phyloP scores from a whole-genome alignment of 768 basidiomycete species.

The Fistulinella prunicolor region DNA sequence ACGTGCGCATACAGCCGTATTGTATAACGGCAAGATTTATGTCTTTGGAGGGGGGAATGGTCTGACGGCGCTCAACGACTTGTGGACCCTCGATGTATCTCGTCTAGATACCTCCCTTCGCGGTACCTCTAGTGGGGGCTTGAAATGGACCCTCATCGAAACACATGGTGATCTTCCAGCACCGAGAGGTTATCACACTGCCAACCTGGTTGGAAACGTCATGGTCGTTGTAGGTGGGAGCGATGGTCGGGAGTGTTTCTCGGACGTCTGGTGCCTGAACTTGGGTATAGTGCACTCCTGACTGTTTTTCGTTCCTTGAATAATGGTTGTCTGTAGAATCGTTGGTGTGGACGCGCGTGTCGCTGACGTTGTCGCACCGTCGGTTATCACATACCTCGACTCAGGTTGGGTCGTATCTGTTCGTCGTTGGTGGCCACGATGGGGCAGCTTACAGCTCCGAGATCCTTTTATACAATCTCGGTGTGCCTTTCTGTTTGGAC shows the following conservation, averaged over 20 bases:
- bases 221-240: slow-evolving; percentile 92
- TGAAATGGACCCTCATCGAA: slow-evolving; percentile 60
- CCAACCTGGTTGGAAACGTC: slow-evolving; percentile 78
- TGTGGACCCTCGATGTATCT: slow-evolving; percentile 81
- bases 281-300: slow-evolving; percentile 57
- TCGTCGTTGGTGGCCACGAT: slow-evolving; percentile 87
- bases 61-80: slow-evolving; percentile 81
- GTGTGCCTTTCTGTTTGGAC: slow-evolving; percentile 39
- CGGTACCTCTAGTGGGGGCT: slow-evolving; percentile 8
- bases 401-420: slow-evolving; percentile 89
- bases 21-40: slow-evolving; percentile 69
- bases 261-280: slow-evolving; percentile 84
- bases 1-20: slow-evolving; percentile 84
- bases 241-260: slow-evolving; percentile 85
- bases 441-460: slow-evolving; percentile 71
- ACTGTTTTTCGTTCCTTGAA: not conserved
- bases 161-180: slow-evolving; percentile 56
- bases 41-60: slow-evolving; percentile 96
- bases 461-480: slow-evolving; percentile 82
- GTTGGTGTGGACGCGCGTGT: slow-evolving; percentile 28
- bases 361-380: slow-evolving; percentile 37
- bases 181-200: slow-evolving; percentile 85
- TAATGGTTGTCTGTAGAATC: slow-evolving; percentile 17
- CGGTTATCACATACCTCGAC: slow-evolving; percentile 85
- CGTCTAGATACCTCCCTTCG: slow-evolving; percentile 32